Conservation (phyloP, 768 basidiomycete species). For the Hygrocybe coccinea region DNA sequence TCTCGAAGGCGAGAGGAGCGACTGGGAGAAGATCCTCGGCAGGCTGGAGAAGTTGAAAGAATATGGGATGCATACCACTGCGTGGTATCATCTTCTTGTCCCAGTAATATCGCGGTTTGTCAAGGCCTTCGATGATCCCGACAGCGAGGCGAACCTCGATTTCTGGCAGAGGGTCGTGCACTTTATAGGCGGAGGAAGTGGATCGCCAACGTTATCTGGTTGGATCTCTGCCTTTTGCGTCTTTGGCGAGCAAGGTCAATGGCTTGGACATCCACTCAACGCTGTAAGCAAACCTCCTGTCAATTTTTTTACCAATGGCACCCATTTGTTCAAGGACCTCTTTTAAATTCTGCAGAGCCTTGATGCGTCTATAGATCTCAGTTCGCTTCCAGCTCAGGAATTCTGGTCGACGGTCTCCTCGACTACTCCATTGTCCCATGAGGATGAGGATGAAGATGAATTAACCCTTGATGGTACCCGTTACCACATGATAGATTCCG, state of each 20-base stretch:
- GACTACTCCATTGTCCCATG: neutral
- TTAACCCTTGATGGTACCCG: neutral
- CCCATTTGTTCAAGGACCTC: neutral
- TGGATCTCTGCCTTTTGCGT: slow-evolving; percentile 38
- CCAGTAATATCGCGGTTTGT: slow-evolving; percentile 32
- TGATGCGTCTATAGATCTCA: neutral
- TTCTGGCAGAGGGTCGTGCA: slow-evolving; percentile 32
- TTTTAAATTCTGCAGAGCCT: neutral
- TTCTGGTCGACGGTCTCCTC: neutral
- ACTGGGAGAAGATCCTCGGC: slow-evolving; percentile 29
- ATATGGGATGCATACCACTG: slow-evolving; percentile 26
- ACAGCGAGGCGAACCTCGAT: slow-evolving; percentile 23
- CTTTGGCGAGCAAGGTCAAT: slow-evolving; percentile 27
- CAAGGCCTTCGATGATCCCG: slow-evolving; percentile 25
- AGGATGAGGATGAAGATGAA: neutral
- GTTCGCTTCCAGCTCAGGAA: neutral
- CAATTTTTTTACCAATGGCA: neutral
- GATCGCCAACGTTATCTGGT: slow-evolving; percentile 25
- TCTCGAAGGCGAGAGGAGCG: slow-evolving; percentile 28
- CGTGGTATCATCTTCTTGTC: slow-evolving; percentile 33
- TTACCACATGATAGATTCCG: slow-evolving; percentile 16
- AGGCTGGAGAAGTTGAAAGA: slow-evolving; percentile 31
- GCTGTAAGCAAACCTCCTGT: neutral
- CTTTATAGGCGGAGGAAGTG: slow-evolving; percentile 20
- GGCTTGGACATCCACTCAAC: slow-evolving; percentile 19